Conservation (phyloP, 345 rosid species). For the Acer negundo region DNA sequence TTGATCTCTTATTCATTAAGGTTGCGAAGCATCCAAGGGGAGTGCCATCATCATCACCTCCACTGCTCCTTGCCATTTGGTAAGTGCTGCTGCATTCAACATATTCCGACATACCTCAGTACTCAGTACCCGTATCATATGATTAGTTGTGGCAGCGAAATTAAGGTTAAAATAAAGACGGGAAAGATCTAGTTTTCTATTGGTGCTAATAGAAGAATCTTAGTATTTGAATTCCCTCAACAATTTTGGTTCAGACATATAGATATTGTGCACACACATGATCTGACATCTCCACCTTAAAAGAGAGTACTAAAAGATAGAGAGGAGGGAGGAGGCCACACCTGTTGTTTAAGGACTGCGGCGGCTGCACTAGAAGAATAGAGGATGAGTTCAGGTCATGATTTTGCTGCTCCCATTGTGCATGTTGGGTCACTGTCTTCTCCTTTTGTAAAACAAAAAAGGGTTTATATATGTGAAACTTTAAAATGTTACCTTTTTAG, state of each 20-base stretch:
- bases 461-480: not conserved
- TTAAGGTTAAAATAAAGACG: not conserved
- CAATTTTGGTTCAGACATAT: too few species aligned
- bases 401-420: slow-evolving; percentile 35
- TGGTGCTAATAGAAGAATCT: too few species aligned
- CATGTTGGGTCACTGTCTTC: slow-evolving; percentile 42
- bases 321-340: slow-evolving; percentile 8
- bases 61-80: slow-evolving; percentile 17
- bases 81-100: not conserved
- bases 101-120: not conserved
- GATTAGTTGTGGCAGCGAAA: not conserved
- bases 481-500: slow-evolving; percentile 58
- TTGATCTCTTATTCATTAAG: slow-evolving; percentile 17
- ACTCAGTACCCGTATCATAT: not conserved
- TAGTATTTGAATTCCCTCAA: too few species aligned
- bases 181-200: not conserved
- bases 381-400: slow-evolving; percentile 39
- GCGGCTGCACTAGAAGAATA: slow-evolving; percentile 37
- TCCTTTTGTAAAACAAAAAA: slow-evolving; percentile 50
- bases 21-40: slow-evolving; percentile 55
- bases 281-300: not conserved
- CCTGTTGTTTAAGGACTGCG: slow-evolving; percentile 44
- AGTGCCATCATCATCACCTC: slow-evolving; percentile 33
- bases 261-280: not conserved
- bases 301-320: not conserved